Conservation (phyloP, 768 basidiomycete genomes). For the Suillus discolor region DNA sequence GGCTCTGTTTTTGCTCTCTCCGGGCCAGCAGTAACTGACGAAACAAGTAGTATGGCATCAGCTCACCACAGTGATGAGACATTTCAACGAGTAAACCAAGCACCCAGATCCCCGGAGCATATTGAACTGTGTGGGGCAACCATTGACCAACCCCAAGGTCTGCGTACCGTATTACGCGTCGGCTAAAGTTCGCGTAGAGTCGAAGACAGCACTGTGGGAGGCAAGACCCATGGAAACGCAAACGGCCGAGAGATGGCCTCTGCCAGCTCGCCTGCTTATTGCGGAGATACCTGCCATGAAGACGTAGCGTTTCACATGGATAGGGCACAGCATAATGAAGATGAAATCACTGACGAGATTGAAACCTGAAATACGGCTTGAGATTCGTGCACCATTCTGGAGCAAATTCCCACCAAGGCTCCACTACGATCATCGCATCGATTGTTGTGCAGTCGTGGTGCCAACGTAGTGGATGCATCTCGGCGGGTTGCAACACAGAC, state of each 20-base stretch:
- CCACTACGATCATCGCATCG: neutral
- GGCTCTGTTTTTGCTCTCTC: too few relatives aligned
- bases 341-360: conserved; percentile 3
- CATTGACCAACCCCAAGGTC: neutral
- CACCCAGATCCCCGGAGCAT: neutral
- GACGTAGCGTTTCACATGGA: neutral
- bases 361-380: neutral
- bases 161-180: neutral
- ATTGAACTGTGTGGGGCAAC: neutral
- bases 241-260: neutral
- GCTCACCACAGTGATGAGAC: neutral
- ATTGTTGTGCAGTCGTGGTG: neutral
- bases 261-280: neutral
- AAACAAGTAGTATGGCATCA: neutral
- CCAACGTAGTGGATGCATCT: neutral
- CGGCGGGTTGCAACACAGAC: neutral
- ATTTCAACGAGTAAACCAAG: too few relatives aligned
- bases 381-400: neutral
- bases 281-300: neutral
- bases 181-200: neutral
- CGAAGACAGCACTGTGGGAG: neutral
- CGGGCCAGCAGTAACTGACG: neutral
- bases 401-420: neutral
- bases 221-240: neutral
- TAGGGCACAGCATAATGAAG: neutral